Percentiles rank a stretch among this genome's conserved stretches.
These are phyloP conservation scores for Trichocomaceae sp. DNA, from an alignment of 2,329 filamentous ascomycete species.

Conservation along the genomic window DNA sequence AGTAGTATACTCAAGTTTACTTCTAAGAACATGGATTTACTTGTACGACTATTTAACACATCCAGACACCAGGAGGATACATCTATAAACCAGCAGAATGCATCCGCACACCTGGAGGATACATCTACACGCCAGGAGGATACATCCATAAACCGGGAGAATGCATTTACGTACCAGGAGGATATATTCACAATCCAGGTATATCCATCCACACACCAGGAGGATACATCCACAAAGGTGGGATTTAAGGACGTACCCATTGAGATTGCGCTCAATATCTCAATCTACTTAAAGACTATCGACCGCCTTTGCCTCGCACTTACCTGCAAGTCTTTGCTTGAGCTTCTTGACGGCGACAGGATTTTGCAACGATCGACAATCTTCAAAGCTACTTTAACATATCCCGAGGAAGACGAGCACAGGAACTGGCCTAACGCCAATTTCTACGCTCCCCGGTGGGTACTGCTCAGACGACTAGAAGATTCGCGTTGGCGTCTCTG, in stretches of 20 bases:
- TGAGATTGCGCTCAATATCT: background rate
- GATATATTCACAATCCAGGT: too few species aligned
- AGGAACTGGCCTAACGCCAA: background rate
- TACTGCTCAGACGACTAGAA: background rate
- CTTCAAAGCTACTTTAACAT: background rate
- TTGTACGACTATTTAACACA: too few species aligned
- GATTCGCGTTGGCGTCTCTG: conserved; percentile 1
- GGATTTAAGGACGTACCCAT: background rate
- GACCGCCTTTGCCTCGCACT: background rate
- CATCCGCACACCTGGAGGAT: too few species aligned
- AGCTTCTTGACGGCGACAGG: background rate
- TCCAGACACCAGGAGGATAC: too few species aligned
- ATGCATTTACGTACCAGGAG: too few species aligned
- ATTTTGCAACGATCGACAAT: background rate
- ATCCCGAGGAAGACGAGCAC: background rate
- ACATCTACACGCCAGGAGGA: too few species aligned
- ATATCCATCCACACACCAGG: too few species aligned
- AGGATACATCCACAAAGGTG: too few species aligned
- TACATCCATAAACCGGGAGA: too few species aligned
- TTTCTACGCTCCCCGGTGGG: background rate
- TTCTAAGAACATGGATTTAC: too few species aligned
- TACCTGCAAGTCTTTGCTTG: background rate
- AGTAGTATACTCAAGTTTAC: too few species aligned
- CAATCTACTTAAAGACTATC: background rate
- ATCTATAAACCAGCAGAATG: too few species aligned